Evolutionary conservation across 495 filamentous ascomycete species (phyloP).

Genomic region (Xylaria cubensis): DNA sequence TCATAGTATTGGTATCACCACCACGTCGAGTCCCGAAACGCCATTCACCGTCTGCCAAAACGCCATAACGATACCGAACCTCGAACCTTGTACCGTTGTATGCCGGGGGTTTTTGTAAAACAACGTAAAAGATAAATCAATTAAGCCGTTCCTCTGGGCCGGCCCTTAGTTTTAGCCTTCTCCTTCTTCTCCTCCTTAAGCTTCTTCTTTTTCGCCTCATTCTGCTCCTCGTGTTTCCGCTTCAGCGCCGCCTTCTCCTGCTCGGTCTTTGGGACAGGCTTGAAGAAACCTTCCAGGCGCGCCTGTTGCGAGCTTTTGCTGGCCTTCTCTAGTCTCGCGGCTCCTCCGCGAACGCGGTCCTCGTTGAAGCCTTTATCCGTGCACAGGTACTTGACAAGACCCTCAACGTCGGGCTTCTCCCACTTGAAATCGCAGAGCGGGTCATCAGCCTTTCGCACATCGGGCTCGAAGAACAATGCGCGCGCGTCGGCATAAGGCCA

Average conservation of each 20-base stretch:
- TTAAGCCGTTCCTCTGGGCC: constrained; percentile 62
- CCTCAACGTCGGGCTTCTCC: constrained; percentile 90
- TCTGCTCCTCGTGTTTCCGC: constrained; percentile 90
- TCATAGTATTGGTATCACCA: constrained; percentile 15
- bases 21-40: constrained; percentile 4
- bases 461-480: constrained; percentile 86
- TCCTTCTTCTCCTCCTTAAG: constrained; percentile 93
- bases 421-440: constrained; percentile 96
- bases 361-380: constrained; percentile 96
- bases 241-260: constrained; percentile 83
- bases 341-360: constrained; percentile 83
- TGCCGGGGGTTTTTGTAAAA: neutral
- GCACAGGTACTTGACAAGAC: constrained; percentile 85
- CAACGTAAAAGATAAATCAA: neutral
- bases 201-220: constrained; percentile 90
- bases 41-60: neutral
- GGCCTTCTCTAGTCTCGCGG: constrained; percentile 79
- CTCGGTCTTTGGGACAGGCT: constrained; percentile 85
- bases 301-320: constrained; percentile 88
- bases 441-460: constrained; percentile 84
- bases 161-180: constrained; percentile 84
- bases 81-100: neutral
- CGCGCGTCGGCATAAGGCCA: constrained; percentile 95
- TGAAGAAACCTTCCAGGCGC: constrained; percentile 97
- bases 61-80: constrained; percentile 7